Evolutionary conservation across 2,329 filamentous ascomycete genomes (phyloP), one percentile per base, ranked within the genome.

Genomic region (Calonectria hongkongensis): DNA sequence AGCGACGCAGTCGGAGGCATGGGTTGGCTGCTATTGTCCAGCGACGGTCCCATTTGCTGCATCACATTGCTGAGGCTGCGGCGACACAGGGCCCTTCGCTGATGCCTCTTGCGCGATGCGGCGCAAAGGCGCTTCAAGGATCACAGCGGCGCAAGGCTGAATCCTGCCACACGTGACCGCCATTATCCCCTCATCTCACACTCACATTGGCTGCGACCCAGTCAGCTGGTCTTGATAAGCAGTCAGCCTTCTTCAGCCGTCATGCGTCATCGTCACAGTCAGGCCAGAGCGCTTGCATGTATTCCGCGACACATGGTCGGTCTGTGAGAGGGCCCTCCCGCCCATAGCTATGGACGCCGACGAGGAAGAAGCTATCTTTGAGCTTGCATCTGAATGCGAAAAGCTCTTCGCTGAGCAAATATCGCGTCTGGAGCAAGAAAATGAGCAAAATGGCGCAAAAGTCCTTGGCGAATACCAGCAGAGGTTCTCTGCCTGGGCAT

Each of bases 381-480:
- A 56, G 16, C 64, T 66, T n/a, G 64, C 64, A n/a, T 36, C 25
- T 10, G 64, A 45, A 18, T 66, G 48, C 64, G 48, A 56, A 56
- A 56, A 21, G 48, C 47, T 66, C 15, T 66, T 66, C n/a, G 50
- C 48, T 0, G 21, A 66, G 15, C 64, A 54, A 33, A 33, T 66
- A 18, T 43, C 47, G 48, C 33, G 50, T 16, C 8, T 66, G 5
- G 48, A 54, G 21, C 48, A 41, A 28, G 25, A 54, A 4, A 25
- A 33, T 36, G 62, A 65, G 3, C 41, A 33, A 65, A 65, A 65
- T 65, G 62, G 43, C 62, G 62, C 62, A 65, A 36, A 33, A n/a
- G 3, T 65, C n/a, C 28, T 50, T 15, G 41, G 27, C 43, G 62
- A 65, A 28, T 48, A 48, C 15, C 30, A 45, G 15, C 64, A 66